Evolutionary conservation across 495 filamentous ascomycete genomes (phyloP).

Genomic region (Amphirosellinia nigrospora): DNA sequence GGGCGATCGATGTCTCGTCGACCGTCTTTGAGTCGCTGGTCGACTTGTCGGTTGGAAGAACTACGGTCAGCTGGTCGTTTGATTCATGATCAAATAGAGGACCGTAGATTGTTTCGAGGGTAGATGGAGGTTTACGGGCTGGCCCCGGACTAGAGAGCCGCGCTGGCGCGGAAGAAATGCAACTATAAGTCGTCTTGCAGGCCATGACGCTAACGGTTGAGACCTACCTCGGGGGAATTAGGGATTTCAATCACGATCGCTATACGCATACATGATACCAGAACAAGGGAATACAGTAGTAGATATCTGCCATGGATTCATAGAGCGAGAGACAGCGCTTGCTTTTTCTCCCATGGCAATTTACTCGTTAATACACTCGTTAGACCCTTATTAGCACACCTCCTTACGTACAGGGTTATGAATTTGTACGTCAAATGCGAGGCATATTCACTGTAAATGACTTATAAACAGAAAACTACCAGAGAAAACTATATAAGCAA

Average conservation of each 20-base stretch:
- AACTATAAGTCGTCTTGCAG: slow-evolving; percentile 2
- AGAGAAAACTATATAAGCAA: no score
- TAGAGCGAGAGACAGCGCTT: not conserved
- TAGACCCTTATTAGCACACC: not conserved
- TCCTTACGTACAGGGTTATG: not conserved
- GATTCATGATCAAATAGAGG: not conserved
- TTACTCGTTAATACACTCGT: slow-evolving; percentile 8
- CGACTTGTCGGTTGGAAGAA: slow-evolving; percentile 43
- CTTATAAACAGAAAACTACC: no score
- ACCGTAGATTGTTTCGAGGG: not conserved
- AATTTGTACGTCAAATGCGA: not conserved
- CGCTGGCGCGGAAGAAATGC: not conserved
- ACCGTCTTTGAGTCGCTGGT: slow-evolving; percentile 52
- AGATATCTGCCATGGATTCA: not conserved
- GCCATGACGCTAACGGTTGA: slow-evolving; percentile 11
- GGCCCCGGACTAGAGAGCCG: not conserved
- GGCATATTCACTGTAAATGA: no score
- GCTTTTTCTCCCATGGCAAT: not conserved
- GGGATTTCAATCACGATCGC: not conserved
- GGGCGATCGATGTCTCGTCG: slow-evolving; percentile 55
- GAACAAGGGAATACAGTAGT: not conserved
- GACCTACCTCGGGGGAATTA: not conserved
- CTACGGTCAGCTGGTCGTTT: slow-evolving; percentile 44
- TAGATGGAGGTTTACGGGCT: not conserved
- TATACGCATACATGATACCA: not conserved